A percentile compares a stretch with the other conserved stretches of the same genome.
Conservation (phyloP, 352 stramenopile genomes). For the Paralagenidium karlingii region DNA sequence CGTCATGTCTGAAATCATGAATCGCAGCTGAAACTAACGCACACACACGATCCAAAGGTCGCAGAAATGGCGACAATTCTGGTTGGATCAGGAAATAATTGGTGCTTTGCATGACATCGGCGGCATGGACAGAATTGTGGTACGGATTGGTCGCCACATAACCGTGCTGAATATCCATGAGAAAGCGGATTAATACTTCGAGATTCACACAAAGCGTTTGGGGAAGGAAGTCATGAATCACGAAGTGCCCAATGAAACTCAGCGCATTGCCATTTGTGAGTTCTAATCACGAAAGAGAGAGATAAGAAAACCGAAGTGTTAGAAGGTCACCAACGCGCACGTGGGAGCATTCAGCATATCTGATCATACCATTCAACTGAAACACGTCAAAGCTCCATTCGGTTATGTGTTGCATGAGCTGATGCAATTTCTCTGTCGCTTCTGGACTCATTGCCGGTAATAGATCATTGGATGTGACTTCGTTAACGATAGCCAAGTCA, state of each 20-base stretch:
- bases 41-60: conserved; percentile 57
- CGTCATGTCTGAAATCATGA: conserved; percentile 86
- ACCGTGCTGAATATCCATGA: conserved; percentile 72
- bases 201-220: conserved; percentile 50
- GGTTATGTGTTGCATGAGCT: conserved; percentile 1
- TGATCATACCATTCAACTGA: neutral
- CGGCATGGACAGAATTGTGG: conserved; percentile 83
- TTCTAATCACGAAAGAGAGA: too few relatives aligned
- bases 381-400: conserved; percentile 57
- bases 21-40: conserved; percentile 69
- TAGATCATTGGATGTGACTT: conserved; percentile 5
- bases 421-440: conserved; percentile 5
- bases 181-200: conserved; percentile 48
- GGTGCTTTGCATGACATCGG: conserved; percentile 83
- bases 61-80: conserved; percentile 57
- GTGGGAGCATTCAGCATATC: too few relatives aligned
- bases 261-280: conserved; percentile 60
- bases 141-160: conserved; percentile 80
- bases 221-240: conserved; percentile 52
- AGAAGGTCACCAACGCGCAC: too few relatives aligned
- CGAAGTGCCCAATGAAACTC: conserved; percentile 59
- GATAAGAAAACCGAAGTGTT: too few relatives aligned
- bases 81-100: conserved; percentile 77
- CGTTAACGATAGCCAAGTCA: neutral
- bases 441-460: too few relatives aligned